Evolutionary conservation across 306 rosid genomes (phyloP), one percentile per base, ranked within the genome.

Genomic region (Cajanus cajan): DNA sequence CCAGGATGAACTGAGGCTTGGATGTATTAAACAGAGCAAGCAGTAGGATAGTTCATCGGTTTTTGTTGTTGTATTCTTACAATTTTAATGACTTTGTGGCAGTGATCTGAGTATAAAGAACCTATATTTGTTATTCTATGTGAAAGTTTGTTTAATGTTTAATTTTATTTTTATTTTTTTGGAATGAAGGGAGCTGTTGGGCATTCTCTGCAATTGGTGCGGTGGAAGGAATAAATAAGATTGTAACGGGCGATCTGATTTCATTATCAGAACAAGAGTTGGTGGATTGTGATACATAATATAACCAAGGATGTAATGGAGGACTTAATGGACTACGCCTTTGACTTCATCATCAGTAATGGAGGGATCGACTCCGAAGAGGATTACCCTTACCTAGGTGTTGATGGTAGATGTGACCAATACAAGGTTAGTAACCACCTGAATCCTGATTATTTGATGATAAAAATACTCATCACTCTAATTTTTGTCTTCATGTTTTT

Each of bases 181-280:
- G 31, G 31, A 5, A 74, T 87, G 86, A 64, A 96, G 99, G 99
- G 98, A 96, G 99, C 84, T 96, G 99, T 90, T 96, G 99, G 99
- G 98, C 99, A 62, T 96, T 96, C 90, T 90, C 99, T 39, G 83
- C 98, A 28, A 51, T 93, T 3, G 40, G 79, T 47, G 86, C 99
- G 0, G 96, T 96, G 15, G 99, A 96, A 87, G 97, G 97, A 50
- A 78, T 96, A 80, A 96, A 90, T 24, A 74, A 96, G 92, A 65
- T 96, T 4, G 96, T 89, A 9, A 93, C 98, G 0, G 99, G 99
- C 0, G 88, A 91, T 2, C 84, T 96, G n/a, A 61, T 93, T 79
- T 84, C 96, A 40, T 76, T 96, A 21, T 96, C 99, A 4, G 99
- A 91, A 85, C 98, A 96, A 87, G 99, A 96, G 82, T 80, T 96